Percentiles rank a stretch among this genome's conserved stretches.
phyloP scores from a whole-genome alignment of 2,329 filamentous ascomycete species.

The Ascochyta clinopodiicola region DNA sequence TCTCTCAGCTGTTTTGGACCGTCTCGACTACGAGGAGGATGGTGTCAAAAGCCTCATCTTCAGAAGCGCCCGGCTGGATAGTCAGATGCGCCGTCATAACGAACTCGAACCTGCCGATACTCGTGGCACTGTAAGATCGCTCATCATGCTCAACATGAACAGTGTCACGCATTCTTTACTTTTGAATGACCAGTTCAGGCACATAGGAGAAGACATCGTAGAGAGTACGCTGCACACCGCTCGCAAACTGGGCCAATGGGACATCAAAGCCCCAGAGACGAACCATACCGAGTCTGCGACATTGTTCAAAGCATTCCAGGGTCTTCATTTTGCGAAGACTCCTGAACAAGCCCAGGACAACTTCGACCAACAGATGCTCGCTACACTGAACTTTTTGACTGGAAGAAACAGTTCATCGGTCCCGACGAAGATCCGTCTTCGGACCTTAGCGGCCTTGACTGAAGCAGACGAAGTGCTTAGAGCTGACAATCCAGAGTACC shows the following conservation, averaged over 20 bases:
- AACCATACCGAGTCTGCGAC: constrained; percentile 70
- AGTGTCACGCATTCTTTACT: constrained; percentile 84
- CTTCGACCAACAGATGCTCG: constrained; percentile 67
- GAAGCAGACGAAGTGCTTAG: constrained; percentile 82
- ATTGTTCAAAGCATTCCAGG: constrained; percentile 82
- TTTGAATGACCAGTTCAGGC: constrained; percentile 68
- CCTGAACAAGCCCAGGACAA: constrained; percentile 60
- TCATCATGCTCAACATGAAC: constrained; percentile 82
- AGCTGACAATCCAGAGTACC: constrained; percentile 63
- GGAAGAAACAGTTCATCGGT: constrained; percentile 34
- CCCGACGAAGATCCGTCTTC: constrained; percentile 34
- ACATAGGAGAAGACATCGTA: constrained; percentile 64
- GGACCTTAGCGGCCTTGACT: constrained; percentile 71
- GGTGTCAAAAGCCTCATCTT: constrained; percentile 88
- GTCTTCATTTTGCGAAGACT: constrained; percentile 71
- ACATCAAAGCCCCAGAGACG: constrained; percentile 74
- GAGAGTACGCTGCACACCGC: constrained; percentile 81
- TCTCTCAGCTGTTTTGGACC: constrained; percentile 76
- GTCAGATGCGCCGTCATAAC: constrained; percentile 71
- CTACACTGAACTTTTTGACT: constrained; percentile 50
- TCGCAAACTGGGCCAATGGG: constrained; percentile 87
- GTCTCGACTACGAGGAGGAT: constrained; percentile 88
- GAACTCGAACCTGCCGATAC: constrained; percentile 65
- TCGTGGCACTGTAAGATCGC: constrained; percentile 74
- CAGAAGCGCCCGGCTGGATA: constrained; percentile 88